Evolutionary conservation across 352 stramenopile species (phyloP).

Genomic region (Elongisporangium undulatum): DNA sequence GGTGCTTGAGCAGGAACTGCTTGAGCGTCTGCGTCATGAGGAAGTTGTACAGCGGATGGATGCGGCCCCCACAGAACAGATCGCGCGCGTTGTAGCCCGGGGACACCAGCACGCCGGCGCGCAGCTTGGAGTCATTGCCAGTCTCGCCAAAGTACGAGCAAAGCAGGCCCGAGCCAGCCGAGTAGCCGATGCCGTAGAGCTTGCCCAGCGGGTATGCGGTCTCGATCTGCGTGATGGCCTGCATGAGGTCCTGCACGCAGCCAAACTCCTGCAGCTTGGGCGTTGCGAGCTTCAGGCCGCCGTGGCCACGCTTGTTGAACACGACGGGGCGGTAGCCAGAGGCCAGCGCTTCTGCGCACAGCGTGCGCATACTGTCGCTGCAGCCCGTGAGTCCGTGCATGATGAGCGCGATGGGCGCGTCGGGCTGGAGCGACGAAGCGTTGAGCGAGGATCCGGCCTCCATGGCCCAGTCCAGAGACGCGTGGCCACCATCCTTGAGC

Average conservation of each 20-base stretch:
- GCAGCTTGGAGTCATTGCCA: slow-evolving; percentile 39
- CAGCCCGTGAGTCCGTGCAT: slow-evolving; percentile 69
- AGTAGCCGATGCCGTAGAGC: slow-evolving; percentile 71
- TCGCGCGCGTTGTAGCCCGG: slow-evolving; percentile 74
- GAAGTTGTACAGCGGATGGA: slow-evolving; percentile 67
- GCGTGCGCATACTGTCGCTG: slow-evolving; percentile 52
- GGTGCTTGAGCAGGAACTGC: slow-evolving; percentile 52
- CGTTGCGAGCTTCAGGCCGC: slow-evolving; percentile 49
- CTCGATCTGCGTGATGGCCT: slow-evolving; percentile 53
- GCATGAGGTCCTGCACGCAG: slow-evolving; percentile 45
- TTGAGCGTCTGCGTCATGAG: slow-evolving; percentile 78
- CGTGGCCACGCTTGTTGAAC: slow-evolving; percentile 86
- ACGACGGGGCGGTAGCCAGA: slow-evolving; percentile 72
- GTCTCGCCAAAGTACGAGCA: slow-evolving; percentile 72
- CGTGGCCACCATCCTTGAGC: slow-evolving; percentile 57
- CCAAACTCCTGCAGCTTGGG: slow-evolving; percentile 71
- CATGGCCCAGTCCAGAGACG: slow-evolving; percentile 63
- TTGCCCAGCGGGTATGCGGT: slow-evolving; percentile 32
- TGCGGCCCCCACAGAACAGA: slow-evolving; percentile 60
- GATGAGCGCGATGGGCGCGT: slow-evolving; percentile 57
- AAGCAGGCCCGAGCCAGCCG: slow-evolving; percentile 60
- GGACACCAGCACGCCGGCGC: slow-evolving; percentile 62
- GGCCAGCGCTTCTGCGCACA: slow-evolving; percentile 53
- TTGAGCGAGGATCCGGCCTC: slow-evolving; percentile 16
- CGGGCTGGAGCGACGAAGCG: slow-evolving; percentile 5